Percentiles rank a stretch among this genome's conserved stretches.
phyloP scores from a whole-genome alignment of 2,329 filamentous ascomycete genomes.

The Scopulariopsis brevicaulis region DNA sequence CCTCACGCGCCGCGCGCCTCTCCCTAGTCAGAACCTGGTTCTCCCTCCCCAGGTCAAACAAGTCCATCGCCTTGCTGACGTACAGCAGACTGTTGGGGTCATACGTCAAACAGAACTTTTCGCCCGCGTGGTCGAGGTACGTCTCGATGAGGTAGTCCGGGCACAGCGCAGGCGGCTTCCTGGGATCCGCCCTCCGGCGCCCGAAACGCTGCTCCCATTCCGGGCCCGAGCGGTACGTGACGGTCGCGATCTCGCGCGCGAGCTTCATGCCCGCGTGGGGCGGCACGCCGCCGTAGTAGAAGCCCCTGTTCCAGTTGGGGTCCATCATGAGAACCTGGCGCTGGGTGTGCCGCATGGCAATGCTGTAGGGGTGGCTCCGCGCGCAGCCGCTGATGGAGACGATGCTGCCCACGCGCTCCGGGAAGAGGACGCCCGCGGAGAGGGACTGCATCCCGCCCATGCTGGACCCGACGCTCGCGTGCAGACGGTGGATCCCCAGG shows the following conservation, averaged over 20 bases:
- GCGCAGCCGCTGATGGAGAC: slow-evolving; percentile 91
- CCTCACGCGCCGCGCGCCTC: slow-evolving; percentile 50
- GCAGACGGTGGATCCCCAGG: slow-evolving; percentile 65
- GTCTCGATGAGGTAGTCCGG: slow-evolving; percentile 97
- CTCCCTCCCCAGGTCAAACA: slow-evolving; percentile 77
- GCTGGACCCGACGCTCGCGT: slow-evolving; percentile 87
- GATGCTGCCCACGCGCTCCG: slow-evolving; percentile 68
- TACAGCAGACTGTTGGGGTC: slow-evolving; percentile 93
- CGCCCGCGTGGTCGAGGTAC: slow-evolving; percentile 92
- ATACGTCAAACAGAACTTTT: slow-evolving; percentile 96
- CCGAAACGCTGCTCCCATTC: slow-evolving; percentile 97
- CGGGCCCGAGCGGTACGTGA: slow-evolving; percentile 91
- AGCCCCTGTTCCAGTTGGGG: slow-evolving; percentile 89
- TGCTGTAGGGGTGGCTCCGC: slow-evolving; percentile 90
- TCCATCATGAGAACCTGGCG: slow-evolving; percentile 99
- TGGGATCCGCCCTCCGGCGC: slow-evolving; percentile 71
- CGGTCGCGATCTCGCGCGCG: slow-evolving; percentile 90
- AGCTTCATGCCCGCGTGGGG: slow-evolving; percentile 97
- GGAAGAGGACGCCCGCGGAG: slow-evolving; percentile 74
- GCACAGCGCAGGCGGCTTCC: slow-evolving; percentile 83
- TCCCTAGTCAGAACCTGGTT: slow-evolving; percentile 53
- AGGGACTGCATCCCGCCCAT: slow-evolving; percentile 99
- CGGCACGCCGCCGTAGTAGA: slow-evolving; percentile 81
- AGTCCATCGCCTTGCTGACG: slow-evolving; percentile 96
- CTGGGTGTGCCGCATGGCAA: slow-evolving; percentile 97